phyloP scores from a whole-genome alignment of 1,284 basidiomycete genomes.

The Pyrrhoderma lamaoense region DNA sequence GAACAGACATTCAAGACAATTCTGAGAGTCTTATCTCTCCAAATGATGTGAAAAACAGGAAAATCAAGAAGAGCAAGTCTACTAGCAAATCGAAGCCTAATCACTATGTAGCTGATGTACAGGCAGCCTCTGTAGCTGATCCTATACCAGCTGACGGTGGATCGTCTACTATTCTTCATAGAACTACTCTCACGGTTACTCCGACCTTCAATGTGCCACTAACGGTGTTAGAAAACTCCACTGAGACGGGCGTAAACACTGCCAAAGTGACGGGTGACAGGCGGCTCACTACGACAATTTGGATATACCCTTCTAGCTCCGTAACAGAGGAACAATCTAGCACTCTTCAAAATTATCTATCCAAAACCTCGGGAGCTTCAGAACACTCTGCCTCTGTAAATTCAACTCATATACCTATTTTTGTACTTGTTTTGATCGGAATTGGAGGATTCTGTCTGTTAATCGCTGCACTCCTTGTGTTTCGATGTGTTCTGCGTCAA shows the following conservation, averaged over 20 bases:
- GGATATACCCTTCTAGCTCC: slow-evolving; percentile 4
- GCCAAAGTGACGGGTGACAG: background rate
- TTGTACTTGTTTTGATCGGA: slow-evolving; percentile 48
- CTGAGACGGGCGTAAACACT: no score
- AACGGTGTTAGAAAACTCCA: background rate
- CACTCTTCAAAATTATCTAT: background rate
- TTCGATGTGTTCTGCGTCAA: slow-evolving; percentile 40
- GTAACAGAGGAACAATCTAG: background rate
- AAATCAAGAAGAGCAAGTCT: background rate
- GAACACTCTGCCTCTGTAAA: slow-evolving; percentile 12
- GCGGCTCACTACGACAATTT: slow-evolving; percentile 14
- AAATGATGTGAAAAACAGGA: background rate
- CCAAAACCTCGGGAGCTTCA: background rate
- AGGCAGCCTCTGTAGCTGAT: slow-evolving; percentile 10
- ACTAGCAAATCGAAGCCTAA: background rate
- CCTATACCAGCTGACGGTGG: slow-evolving; percentile 11
- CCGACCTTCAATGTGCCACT: slow-evolving; percentile 5
- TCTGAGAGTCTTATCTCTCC: background rate
- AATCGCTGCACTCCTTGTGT: slow-evolving; percentile 45
- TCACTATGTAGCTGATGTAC: slow-evolving; percentile 2
- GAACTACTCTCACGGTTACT: slow-evolving; percentile 11
- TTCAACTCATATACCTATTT: slow-evolving; percentile 28
- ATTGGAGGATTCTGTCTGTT: slow-evolving; percentile 46
- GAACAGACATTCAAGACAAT: no score
- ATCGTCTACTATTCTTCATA: background rate